Evolutionary conservation across 2,329 filamentous ascomycete species (phyloP).

Genomic region (Cryphonectria japonica): DNA sequence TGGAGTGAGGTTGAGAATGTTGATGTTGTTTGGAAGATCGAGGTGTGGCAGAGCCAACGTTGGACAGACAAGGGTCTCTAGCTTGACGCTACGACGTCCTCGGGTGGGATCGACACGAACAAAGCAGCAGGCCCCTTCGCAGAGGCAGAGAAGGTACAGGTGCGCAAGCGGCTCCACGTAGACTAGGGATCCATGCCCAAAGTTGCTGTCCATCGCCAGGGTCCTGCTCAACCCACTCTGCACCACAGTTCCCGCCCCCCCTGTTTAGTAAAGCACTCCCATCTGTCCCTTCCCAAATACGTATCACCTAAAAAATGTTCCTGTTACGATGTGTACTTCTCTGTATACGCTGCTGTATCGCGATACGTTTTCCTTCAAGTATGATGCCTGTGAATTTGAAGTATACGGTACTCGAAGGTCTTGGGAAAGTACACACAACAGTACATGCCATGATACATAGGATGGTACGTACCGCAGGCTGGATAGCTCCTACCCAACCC

Average conservation of each 20-base stretch:
- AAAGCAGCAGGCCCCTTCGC: not conserved
- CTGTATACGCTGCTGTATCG: not conserved
- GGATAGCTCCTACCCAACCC: not conserved
- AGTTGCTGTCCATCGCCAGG: not conserved
- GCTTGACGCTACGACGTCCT: constrained; percentile 25
- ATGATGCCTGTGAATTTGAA: not conserved
- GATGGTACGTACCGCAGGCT: not conserved
- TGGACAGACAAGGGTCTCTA: constrained; percentile 24
- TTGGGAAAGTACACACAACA: not conserved
- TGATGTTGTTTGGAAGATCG: constrained; percentile 10
- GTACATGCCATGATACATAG: not conserved
- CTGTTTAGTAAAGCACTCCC: not conserved
- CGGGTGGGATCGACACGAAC: constrained; percentile 16
- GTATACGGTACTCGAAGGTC: not conserved
- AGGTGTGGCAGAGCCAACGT: constrained; percentile 25
- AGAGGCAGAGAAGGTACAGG: constrained; percentile 6
- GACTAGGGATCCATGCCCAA: not conserved
- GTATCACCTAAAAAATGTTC: not conserved
- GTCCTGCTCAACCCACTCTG: not conserved
- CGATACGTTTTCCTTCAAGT: not conserved
- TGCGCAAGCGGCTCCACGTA: not conserved
- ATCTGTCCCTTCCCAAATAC: not conserved
- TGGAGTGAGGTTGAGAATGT: not conserved
- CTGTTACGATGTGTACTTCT: not conserved
- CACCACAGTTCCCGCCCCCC: too few species aligned